Conservation (phyloP, 1,284 basidiomycete species). For the Austroboletus olivaceoglutinosus region DNA sequence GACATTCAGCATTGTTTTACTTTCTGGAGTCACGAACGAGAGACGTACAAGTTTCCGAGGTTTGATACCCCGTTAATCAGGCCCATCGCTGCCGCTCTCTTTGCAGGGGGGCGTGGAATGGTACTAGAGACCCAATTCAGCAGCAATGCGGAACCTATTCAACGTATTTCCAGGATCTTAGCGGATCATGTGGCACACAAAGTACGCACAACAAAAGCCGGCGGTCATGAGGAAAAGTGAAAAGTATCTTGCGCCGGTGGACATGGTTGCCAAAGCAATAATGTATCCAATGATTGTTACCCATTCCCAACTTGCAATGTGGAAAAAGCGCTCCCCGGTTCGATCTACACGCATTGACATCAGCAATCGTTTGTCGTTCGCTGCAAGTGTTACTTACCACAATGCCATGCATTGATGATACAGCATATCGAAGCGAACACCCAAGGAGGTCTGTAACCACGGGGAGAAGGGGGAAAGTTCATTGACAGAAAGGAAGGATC, state of each 20-base stretch:
- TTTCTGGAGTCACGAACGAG: neutral
- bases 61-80: conserved; percentile 35
- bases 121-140: conserved; percentile 64
- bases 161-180: neutral
- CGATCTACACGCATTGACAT: conserved; percentile 38
- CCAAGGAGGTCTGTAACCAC: conserved; percentile 58
- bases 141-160: conserved; percentile 54
- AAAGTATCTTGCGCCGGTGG: conserved; percentile 56
- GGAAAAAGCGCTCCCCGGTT: conserved; percentile 68
- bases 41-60: conserved; percentile 31
- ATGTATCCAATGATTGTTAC: conserved; percentile 62
- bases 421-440: conserved; percentile 53
- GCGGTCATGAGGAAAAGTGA: conserved; percentile 64
- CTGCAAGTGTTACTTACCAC: conserved; percentile 44
- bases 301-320: conserved; percentile 61
- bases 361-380: neutral
- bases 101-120: conserved; percentile 63
- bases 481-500: neutral
- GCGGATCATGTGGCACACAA: neutral
- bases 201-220: conserved; percentile 49
- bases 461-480: neutral
- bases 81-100: conserved; percentile 47
- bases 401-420: conserved; percentile 63
- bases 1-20: neutral
- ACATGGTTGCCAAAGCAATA: conserved; percentile 56